A percentile compares a stretch with the other conserved stretches of the same genome.
Conservation (phyloP, 1,139 yeast genomes). For the Saccharomycopsis hybrid region DNA sequence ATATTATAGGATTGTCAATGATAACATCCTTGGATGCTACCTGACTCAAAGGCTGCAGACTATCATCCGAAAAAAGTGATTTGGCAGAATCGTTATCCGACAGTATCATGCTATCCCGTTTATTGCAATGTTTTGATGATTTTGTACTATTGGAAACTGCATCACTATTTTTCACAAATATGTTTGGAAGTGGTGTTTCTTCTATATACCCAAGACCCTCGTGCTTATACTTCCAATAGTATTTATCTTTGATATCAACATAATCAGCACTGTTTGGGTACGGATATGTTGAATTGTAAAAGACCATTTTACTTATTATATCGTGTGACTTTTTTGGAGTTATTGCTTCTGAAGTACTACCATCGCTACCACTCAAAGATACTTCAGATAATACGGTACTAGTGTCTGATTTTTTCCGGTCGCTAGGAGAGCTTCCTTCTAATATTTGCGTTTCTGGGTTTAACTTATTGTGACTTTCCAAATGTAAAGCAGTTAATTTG, state of each 20-base stretch:
- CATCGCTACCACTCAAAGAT: background rate
- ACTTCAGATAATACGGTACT: background rate
- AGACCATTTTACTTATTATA: conserved; percentile 13
- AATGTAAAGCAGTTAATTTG: background rate
- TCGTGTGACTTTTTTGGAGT: conserved; percentile 13
- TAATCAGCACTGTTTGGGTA: conserved; percentile 34
- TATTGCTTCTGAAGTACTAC: background rate
- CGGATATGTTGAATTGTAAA: conserved; percentile 17
- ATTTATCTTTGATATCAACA: conserved; percentile 40
- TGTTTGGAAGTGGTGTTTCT: background rate
- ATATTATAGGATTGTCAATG: background rate
- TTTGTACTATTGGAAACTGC: background rate
- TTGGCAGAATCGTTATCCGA: conserved; percentile 5
- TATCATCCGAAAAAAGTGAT: conserved; percentile 3
- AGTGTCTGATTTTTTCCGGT: conserved; percentile 1
- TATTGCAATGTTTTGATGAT: conserved; percentile 28
- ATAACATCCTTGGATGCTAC: background rate
- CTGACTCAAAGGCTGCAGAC: background rate
- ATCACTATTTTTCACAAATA: background rate
- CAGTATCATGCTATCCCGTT: background rate
- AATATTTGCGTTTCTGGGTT: background rate
- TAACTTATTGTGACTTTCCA: no score
- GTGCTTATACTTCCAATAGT: conserved; percentile 42
- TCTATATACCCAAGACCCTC: conserved; percentile 6
- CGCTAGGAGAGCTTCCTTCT: background rate